Conservation (phyloP, 2,329 filamentous ascomycete species). For the Chalaropsis ovoidea region DNA sequence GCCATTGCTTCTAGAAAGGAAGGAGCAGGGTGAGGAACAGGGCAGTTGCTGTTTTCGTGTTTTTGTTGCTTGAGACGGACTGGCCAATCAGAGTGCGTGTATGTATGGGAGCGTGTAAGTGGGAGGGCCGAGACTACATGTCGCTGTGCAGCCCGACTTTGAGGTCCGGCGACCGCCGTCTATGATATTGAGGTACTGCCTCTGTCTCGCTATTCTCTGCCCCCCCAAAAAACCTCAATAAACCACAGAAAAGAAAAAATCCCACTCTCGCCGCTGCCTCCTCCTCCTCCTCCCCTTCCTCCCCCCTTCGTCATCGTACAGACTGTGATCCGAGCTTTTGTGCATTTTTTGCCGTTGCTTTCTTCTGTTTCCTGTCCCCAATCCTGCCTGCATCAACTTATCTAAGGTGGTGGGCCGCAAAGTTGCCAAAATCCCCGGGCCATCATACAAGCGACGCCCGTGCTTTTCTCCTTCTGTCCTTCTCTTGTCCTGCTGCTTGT, state of each 20-base stretch:
- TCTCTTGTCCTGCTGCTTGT: background rate
- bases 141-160: background rate
- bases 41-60: background rate
- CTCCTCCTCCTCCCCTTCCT: background rate
- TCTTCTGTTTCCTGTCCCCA: background rate
- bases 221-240: too few species aligned
- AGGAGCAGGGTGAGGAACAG: background rate
- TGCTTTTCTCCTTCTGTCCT: background rate
- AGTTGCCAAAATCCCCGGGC: background rate
- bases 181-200: too few species aligned
- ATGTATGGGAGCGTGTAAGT: background rate
- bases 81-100: background rate
- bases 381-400: background rate
- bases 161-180: too few species aligned
- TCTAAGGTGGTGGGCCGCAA: background rate
- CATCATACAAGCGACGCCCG: background rate
- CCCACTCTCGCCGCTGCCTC: background rate
- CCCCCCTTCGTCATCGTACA: conserved; percentile 5
- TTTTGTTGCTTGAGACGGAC: background rate
- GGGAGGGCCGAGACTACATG: background rate
- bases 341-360: conserved; percentile 7
- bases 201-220: too few species aligned
- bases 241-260: background rate
- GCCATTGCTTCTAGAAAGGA: background rate
- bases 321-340: conserved; percentile 8